Evolutionary conservation across 148 eudicot species (phyloP).

Genomic region (Drosera capensis): DNA sequence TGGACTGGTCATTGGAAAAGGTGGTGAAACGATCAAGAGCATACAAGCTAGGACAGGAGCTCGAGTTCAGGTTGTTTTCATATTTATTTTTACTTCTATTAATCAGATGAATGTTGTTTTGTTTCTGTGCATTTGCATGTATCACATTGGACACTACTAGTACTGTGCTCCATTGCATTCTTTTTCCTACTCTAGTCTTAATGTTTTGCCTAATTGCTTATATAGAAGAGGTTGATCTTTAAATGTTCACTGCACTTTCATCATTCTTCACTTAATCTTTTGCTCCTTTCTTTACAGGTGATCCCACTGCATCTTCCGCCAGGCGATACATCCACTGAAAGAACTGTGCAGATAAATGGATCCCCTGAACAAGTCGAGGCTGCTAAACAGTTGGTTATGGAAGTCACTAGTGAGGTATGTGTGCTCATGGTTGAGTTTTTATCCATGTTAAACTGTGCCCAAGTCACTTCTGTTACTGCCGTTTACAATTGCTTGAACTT

Average conservation of each 20-base stretch:
- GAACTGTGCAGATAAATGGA: slow-evolving; percentile 91
- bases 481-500: too few species aligned
- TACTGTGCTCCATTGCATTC: too few species aligned
- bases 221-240: not conserved
- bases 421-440: not conserved
- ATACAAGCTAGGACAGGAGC: slow-evolving; percentile 83
- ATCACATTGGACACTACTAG: not conserved
- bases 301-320: slow-evolving; percentile 91
- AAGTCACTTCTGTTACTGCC: not conserved
- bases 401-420: slow-evolving; percentile 85
- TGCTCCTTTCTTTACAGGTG: slow-evolving; percentile 29
- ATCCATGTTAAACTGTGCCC: not conserved
- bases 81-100: not conserved
- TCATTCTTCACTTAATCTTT: not conserved
- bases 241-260: not conserved
- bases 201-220: too few species aligned
- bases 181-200: too few species aligned
- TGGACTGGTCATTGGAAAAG: slow-evolving; percentile 93
- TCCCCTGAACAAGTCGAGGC: slow-evolving; percentile 75
- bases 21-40: slow-evolving; percentile 89
- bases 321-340: slow-evolving; percentile 71
- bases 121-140: not conserved
- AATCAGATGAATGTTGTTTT: not conserved
- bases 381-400: slow-evolving; percentile 83
- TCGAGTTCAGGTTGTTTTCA: slow-evolving; percentile 63